Conservation (phyloP, 2,329 filamentous ascomycete species). For the Colletotrichum horii region DNA sequence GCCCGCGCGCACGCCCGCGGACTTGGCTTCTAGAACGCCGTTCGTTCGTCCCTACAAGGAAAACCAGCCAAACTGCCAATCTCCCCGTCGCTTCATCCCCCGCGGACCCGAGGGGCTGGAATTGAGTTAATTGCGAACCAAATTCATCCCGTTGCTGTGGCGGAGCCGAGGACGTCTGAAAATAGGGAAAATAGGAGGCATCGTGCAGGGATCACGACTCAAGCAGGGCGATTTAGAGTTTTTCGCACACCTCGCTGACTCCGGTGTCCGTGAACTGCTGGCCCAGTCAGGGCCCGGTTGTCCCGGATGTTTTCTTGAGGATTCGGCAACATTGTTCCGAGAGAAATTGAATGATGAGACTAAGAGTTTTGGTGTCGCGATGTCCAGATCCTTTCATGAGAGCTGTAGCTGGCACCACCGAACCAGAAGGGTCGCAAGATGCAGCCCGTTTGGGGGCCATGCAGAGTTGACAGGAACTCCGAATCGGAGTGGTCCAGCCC, state of each 20-base stretch:
- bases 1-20: neutral
- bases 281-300: neutral
- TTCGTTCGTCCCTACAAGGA: neutral
- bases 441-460: neutral
- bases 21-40: neutral
- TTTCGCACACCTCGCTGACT: constrained; percentile 5
- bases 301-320: neutral
- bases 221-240: constrained; percentile 3
- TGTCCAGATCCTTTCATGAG: accelerated
- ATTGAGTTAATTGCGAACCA: neutral
- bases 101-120: constrained; percentile 3
- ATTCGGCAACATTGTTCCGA: neutral
- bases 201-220: constrained; percentile 18
- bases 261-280: neutral
- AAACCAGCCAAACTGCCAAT: neutral
- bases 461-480: neutral
- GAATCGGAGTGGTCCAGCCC: neutral
- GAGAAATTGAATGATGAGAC: neutral
- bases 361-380: accelerated
- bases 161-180: constrained; percentile 7
- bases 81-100: neutral
- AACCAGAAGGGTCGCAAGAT: accelerated
- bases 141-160: neutral
- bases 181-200: constrained; percentile 16
- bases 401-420: accelerated